phyloP scores from a whole-genome alignment of 164 flowering plant genomes.

The Nelumbo lutea region DNA sequence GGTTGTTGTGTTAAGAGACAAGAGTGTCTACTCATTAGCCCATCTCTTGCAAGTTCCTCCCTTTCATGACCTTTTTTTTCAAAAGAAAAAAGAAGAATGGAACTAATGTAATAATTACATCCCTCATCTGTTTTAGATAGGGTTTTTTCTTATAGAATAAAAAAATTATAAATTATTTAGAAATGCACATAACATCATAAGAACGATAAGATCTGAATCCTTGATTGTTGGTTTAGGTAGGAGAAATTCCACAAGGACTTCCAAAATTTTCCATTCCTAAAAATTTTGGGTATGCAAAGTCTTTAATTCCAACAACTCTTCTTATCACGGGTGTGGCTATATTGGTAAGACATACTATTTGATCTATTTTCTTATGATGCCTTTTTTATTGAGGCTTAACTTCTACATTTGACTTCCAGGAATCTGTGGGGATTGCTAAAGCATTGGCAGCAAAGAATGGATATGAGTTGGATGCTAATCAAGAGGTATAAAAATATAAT shows the following conservation, averaged over 20 bases:
- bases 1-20: background rate
- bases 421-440: conserved; percentile 99
- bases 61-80: background rate
- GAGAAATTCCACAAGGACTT: conserved; percentile 96
- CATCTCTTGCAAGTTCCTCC: background rate
- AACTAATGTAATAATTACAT: background rate
- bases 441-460: conserved; percentile 99
- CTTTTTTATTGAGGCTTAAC: conserved; percentile 2
- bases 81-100: too few species aligned
- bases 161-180: background rate
- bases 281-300: conserved; percentile 43
- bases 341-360: conserved; percentile 48
- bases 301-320: conserved; percentile 83
- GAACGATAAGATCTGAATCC: background rate
- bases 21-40: background rate
- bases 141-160: background rate
- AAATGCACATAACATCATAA: background rate
- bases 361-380: conserved; percentile 8
- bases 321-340: conserved; percentile 98
- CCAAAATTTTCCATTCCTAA: conserved; percentile 87
- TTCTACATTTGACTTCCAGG: conserved; percentile 36
- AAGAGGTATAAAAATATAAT: conserved; percentile 56
- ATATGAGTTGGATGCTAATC: conserved; percentile 93
- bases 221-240: conserved; percentile 52
- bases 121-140: background rate